Evolutionary conservation across 2,329 filamentous ascomycete genomes (phyloP).

Genomic region (Stachybotrys chlorohalonatus): DNA sequence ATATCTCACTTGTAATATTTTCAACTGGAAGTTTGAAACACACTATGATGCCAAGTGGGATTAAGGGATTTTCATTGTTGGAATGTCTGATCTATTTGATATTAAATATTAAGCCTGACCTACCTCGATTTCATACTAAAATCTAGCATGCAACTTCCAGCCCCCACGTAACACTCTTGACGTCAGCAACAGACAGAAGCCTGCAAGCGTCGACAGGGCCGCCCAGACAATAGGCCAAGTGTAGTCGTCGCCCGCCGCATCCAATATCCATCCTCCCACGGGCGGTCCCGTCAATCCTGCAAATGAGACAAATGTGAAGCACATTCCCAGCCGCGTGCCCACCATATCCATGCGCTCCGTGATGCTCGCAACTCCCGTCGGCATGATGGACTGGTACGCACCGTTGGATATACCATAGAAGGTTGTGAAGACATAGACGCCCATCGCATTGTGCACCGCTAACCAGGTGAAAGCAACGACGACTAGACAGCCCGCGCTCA

Average conservation of each 20-base stretch:
- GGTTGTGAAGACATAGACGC: constrained; percentile 27
- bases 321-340: constrained; percentile 31
- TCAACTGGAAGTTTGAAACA: too few relatives aligned
- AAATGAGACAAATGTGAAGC: constrained; percentile 26
- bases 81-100: too few relatives aligned
- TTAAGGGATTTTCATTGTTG: too few relatives aligned
- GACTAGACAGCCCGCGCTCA: constrained; percentile 17
- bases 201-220: background rate
- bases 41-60: too few relatives aligned
- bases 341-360: constrained; percentile 27
- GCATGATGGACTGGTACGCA: constrained; percentile 30
- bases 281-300: constrained; percentile 29
- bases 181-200: background rate
- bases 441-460: constrained; percentile 19
- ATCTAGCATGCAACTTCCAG: background rate
- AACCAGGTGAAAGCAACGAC: constrained; percentile 26
- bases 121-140: too few relatives aligned
- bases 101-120: too few relatives aligned
- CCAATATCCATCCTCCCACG: constrained; percentile 21
- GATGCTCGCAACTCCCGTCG: constrained; percentile 28
- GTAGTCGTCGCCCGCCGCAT: background rate
- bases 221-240: background rate
- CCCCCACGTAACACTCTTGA: background rate
- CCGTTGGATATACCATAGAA: constrained; percentile 18
- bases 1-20: too few relatives aligned